Conservation (phyloP, 2,329 filamentous ascomycete genomes). For the Chaetomium olivaceum region DNA sequence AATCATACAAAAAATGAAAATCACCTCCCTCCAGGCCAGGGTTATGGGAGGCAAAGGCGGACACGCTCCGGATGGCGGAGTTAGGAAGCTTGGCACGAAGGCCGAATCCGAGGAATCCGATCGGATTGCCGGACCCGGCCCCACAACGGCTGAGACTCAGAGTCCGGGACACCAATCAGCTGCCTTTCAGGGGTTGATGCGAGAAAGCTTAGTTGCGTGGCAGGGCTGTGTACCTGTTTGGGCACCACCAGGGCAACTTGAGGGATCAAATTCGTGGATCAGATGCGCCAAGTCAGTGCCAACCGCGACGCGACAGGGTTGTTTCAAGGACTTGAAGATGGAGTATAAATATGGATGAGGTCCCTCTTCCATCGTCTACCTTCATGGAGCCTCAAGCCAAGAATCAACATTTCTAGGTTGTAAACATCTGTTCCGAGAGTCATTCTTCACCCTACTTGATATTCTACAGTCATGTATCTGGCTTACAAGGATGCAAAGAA, state of each 20-base stretch:
- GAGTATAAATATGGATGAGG: not conserved
- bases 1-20: not conserved
- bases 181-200: not conserved
- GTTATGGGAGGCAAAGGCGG: not conserved
- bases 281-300: not conserved
- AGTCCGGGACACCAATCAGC: slow-evolving; percentile 11
- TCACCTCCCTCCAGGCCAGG: not conserved
- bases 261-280: not conserved
- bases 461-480: slow-evolving; percentile 28
- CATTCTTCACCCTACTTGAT: not conserved
- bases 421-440: too few relatives aligned
- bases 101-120: slow-evolving; percentile 23
- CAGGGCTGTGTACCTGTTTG: slow-evolving; percentile 5
- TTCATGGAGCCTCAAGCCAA: not conserved
- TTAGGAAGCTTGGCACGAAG: not conserved
- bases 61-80: not conserved
- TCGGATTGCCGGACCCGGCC: slow-evolving; percentile 11
- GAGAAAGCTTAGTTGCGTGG: slow-evolving; percentile 7
- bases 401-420: too few relatives aligned
- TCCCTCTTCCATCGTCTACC: not conserved
- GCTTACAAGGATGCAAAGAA: slow-evolving; percentile 32
- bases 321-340: too few relatives aligned
- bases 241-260: too few relatives aligned
- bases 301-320: not conserved
- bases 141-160: slow-evolving; percentile 1